Conservation (phyloP, 2,329 filamentous ascomycete species). For the Botryotinia globosa region DNA sequence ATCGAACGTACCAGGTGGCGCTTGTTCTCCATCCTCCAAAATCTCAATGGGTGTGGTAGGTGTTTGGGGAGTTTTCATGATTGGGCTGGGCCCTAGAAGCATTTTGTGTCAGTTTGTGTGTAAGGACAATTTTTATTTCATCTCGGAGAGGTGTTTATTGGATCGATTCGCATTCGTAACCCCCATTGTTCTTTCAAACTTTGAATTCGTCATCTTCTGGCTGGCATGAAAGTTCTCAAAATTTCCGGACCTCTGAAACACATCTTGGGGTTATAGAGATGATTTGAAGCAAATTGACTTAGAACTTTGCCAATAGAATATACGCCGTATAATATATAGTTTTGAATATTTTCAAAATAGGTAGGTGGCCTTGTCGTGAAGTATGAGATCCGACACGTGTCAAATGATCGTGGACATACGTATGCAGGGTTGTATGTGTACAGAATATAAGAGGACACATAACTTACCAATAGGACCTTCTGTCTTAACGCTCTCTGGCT, state of each 20-base stretch:
- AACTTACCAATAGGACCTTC: slow-evolving; percentile 11
- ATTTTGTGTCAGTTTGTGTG: slow-evolving; percentile 1
- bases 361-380: neutral
- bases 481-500: neutral
- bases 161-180: neutral
- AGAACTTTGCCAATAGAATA: neutral
- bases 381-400: neutral
- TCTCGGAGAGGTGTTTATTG: neutral
- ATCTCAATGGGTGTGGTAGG: neutral
- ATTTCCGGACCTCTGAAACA: neutral
- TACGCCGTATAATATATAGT: neutral
- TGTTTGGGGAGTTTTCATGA: neutral
- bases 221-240: neutral
- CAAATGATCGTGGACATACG: slow-evolving; percentile 5
- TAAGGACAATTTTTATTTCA: neutral
- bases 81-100: neutral
- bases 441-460: neutral
- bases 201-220: neutral
- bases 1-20: slow-evolving; percentile 11
- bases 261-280: neutral
- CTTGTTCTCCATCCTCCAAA: slow-evolving; percentile 2
- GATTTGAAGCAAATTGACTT: neutral
- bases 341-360: neutral
- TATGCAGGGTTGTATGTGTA: neutral
- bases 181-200: neutral